Base-by-base conservation (phyloP, 108 stramenopile genomes). In the Discostella pseudostelligera region DNA sequence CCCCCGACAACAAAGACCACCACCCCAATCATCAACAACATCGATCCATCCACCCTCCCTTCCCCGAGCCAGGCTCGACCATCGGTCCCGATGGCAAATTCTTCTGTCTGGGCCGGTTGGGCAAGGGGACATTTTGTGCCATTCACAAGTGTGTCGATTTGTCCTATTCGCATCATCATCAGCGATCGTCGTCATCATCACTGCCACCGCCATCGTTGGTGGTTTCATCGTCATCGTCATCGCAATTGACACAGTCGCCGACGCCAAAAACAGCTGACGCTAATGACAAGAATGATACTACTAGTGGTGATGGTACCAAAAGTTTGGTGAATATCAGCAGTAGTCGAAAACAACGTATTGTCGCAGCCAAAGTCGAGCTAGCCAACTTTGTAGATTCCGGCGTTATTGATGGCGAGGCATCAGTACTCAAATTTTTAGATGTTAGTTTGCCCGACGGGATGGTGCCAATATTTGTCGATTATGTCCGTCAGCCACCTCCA, bases 91-190 rank as follows among this genome's bases (percentile, higher is more conserved):
- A 65, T 39, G 59, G 26, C 11, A 26, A 56, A 43, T 93, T 81
- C 66, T 93, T 93, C 59, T 84, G 81, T 45, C 54, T 93, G 10
- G 89, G 89, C n/a, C 59, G 69, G 42, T 61, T 93, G 13, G 92
- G 92, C 7, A 84, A 82, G 47, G 92, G 92, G 20, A 93, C 92
- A 7, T 93, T 93, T 72, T 88, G 89, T 45, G 83, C 86, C 67
- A 90, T 93, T 61, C 88, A 88, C 83, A 88, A 87, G 49, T 90
- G 92, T 67, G 75, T 89, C 43, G 85, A 86, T 57, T 28, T 93
- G 62, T 54, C 73, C 22, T 73, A 86, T 43, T 67, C 69, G 39
- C 82, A 85, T 58, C 16, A 17, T 16, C 22, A 39, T 24, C 21
- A n/a, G n/a, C n/a, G n/a, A n/a, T n/a, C n/a, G n/a, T n/a, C n/a